These are phyloP conservation scores for Lathyrus oleraceus DNA, from an alignment of 306 rosid genomes.

Conservation along the genomic window DNA sequence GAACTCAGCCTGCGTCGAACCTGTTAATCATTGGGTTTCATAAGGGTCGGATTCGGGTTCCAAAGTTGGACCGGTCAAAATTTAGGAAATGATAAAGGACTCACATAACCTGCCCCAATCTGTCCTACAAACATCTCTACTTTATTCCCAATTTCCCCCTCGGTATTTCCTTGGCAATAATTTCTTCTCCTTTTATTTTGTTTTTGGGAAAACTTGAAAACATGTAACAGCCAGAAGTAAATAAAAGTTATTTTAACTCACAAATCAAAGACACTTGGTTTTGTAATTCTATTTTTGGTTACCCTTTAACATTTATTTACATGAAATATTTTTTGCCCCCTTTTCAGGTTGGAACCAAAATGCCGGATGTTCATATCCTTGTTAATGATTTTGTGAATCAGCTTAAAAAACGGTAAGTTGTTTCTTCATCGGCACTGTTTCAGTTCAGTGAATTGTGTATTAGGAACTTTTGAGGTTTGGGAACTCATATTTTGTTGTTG, in stretches of 20 bases:
- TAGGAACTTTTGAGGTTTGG: conserved; percentile 15
- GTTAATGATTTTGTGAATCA: conserved; percentile 74
- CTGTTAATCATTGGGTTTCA: neutral
- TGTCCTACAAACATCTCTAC: neutral
- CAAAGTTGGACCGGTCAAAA: neutral
- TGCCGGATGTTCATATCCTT: conserved; percentile 86
- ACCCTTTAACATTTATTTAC: conserved; percentile 17
- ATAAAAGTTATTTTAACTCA: neutral
- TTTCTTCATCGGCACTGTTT: conserved; percentile 1
- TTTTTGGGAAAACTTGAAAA: neutral
- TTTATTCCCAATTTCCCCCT: neutral
- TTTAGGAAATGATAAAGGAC: neutral
- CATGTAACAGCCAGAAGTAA: no score
- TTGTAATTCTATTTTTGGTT: conserved; percentile 11
- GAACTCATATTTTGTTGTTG: neutral
- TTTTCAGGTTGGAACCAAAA: conserved; percentile 50
- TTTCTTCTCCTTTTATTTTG: neutral
- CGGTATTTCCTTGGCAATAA: neutral
- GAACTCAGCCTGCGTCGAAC: neutral
- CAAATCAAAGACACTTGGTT: neutral
- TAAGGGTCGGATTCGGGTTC: no score
- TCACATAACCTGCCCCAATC: neutral
- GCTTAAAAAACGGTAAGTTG: conserved; percentile 73
- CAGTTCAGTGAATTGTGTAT: conserved; percentile 24
- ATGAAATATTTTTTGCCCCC: no score